A percentile compares a stretch with the other conserved stretches of the same genome.
phyloP scores from a whole-genome alignment of 2,329 filamentous ascomycete species.

The Scleromitrula shiraiana region DNA sequence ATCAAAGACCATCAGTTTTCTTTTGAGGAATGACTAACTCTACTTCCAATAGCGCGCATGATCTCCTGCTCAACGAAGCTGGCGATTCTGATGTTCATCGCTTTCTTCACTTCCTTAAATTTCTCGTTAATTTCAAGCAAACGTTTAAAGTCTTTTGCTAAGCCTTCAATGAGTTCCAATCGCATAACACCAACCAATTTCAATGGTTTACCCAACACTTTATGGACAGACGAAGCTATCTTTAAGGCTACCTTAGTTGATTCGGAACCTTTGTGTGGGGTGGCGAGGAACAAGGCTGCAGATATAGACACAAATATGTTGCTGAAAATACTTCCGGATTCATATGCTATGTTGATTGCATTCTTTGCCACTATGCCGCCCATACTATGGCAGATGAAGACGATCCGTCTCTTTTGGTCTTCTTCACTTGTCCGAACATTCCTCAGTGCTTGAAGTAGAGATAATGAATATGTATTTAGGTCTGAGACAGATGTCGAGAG shows the following conservation, averaged over 20 bases:
- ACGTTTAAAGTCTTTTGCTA: constrained; percentile 8
- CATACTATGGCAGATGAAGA: constrained; percentile 22
- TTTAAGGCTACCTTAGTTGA: constrained; percentile 4
- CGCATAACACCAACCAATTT: background rate
- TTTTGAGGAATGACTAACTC: background rate
- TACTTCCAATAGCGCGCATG: too few species aligned
- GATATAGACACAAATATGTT: constrained; percentile 20
- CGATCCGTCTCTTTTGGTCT: constrained; percentile 11
- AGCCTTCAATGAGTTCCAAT: constrained; percentile 10
- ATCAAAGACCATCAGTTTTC: background rate
- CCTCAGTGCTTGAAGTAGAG: constrained; percentile 13
- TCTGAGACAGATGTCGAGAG: constrained; percentile 9
- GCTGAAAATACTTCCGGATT: constrained; percentile 14
- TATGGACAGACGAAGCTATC: background rate
- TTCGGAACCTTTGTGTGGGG: constrained; percentile 32
- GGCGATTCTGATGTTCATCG: background rate
- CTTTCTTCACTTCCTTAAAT: constrained; percentile 8
- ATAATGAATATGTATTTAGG: constrained; percentile 13
- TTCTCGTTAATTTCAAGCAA: constrained; percentile 12
- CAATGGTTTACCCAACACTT: background rate
- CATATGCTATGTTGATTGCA: constrained; percentile 11
- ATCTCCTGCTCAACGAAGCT: too few species aligned
- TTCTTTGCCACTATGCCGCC: constrained; percentile 19
- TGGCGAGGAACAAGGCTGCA: constrained; percentile 33
- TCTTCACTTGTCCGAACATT: background rate